Conservation (phyloP, 2,329 filamentous ascomycete species). For the Hypoxylon sp. region DNA sequence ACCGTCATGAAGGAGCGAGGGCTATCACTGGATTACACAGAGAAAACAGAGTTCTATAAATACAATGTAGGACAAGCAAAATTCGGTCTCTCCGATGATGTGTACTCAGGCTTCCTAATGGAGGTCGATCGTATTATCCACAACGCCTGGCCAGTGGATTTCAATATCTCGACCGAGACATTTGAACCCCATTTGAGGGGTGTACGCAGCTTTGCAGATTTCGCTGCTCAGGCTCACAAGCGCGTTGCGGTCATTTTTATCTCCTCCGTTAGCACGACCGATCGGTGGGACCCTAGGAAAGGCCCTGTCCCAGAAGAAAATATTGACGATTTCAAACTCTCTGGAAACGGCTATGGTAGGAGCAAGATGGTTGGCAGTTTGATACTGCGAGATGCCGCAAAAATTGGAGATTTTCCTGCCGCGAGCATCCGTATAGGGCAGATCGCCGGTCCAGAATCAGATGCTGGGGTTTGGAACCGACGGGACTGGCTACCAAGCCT, state of each 20-base stretch:
- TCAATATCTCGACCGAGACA: slow-evolving; percentile 63
- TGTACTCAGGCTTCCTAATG: slow-evolving; percentile 55
- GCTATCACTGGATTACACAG: slow-evolving; percentile 51
- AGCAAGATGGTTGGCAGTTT: slow-evolving; percentile 60
- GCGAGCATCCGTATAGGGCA: slow-evolving; percentile 63
- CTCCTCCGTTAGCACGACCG: slow-evolving; percentile 59
- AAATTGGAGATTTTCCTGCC: slow-evolving; percentile 55
- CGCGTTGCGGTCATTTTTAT: slow-evolving; percentile 60
- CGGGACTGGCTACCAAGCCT: slow-evolving; percentile 70
- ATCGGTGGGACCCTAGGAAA: slow-evolving; percentile 51
- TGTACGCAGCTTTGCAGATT: slow-evolving; percentile 64
- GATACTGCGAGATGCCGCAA: slow-evolving; percentile 59
- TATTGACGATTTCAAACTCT: slow-evolving; percentile 53
- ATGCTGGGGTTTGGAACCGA: slow-evolving; percentile 65
- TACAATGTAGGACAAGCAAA: slow-evolving; percentile 62
- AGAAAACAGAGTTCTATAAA: slow-evolving; percentile 63
- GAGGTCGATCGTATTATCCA: slow-evolving; percentile 64
- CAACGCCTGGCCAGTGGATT: slow-evolving; percentile 70
- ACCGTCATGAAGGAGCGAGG: slow-evolving; percentile 56
- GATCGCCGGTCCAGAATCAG: slow-evolving; percentile 58
- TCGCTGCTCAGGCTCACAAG: slow-evolving; percentile 54
- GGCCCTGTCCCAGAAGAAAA: slow-evolving; percentile 57
- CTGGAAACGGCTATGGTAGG: slow-evolving; percentile 58
- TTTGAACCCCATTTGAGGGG: slow-evolving; percentile 66
- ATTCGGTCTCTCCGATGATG: slow-evolving; percentile 62